phyloP scores from a whole-genome alignment of 306 rosid species.

The Argentina anserina region DNA sequence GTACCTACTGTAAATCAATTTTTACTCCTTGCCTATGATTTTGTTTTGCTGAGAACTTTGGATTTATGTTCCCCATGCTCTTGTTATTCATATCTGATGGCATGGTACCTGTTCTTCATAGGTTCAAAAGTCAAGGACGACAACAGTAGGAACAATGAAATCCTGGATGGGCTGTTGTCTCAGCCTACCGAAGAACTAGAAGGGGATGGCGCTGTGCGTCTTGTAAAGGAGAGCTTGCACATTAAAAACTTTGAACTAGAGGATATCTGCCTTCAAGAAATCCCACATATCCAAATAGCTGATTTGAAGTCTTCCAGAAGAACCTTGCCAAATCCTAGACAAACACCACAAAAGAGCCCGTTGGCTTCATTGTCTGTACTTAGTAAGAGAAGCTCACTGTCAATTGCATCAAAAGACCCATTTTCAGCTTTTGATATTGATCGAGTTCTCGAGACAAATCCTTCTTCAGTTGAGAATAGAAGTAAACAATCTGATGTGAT shows the following conservation, averaged over 20 bases:
- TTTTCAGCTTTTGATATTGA: conserved; percentile 57
- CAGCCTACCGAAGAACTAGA: conserved; percentile 54
- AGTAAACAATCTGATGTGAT: conserved; percentile 24
- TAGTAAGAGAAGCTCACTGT: conserved; percentile 42
- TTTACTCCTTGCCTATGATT: not conserved
- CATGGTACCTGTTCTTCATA: conserved; percentile 22
- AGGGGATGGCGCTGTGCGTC: conserved; percentile 43
- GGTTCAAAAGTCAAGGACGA: conserved; percentile 45
- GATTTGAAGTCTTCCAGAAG: conserved; percentile 41
- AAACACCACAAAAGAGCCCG: conserved; percentile 71
- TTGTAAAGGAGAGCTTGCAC: conserved; percentile 65
- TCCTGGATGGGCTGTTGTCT: conserved; percentile 57
- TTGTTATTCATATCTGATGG: conserved; percentile 3
- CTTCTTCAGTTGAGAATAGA: conserved; percentile 18
- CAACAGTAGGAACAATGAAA: conserved; percentile 23
- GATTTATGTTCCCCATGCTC: not conserved
- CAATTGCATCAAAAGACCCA: conserved; percentile 49
- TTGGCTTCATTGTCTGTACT: conserved; percentile 45
- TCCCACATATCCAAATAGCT: conserved; percentile 39
- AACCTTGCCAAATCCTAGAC: conserved; percentile 44
- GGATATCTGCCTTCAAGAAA: conserved; percentile 53
- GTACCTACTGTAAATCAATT: not conserved
- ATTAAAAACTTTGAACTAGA: conserved; percentile 58
- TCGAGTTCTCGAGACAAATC: conserved; percentile 24
- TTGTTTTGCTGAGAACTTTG: not conserved